Evolutionary conservation across 306 rosid genomes (phyloP).

Genomic region (Ziziphus jujuba): DNA sequence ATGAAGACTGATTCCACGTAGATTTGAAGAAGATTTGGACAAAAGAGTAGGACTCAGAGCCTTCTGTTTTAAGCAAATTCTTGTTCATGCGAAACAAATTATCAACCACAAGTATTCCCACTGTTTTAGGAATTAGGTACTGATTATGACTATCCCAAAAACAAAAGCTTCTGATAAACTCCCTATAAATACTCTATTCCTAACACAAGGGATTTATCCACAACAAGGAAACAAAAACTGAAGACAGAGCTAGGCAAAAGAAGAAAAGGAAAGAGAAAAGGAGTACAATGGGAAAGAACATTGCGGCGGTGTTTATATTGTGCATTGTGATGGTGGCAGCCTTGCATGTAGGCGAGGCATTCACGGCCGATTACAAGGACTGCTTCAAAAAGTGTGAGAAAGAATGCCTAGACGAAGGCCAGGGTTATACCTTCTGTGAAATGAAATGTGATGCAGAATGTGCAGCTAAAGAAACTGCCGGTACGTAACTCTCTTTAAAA

Average conservation of each 20-base stretch:
- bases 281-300: not conserved
- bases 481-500: not conserved
- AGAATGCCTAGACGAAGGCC: not conserved
- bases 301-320: conserved; percentile 15
- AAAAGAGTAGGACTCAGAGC: no score
- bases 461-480: not conserved
- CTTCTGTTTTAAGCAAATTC: not conserved
- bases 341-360: not conserved
- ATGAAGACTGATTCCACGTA: no score
- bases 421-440: conserved; percentile 4
- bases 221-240: not conserved
- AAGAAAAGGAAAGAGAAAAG: not conserved
- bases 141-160: not conserved
- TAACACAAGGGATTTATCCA: no score
- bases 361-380: not conserved
- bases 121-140: not conserved
- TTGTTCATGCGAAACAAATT: not conserved
- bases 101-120: not conserved
- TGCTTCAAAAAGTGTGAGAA: not conserved
- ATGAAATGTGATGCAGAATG: conserved; percentile 15
- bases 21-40: no score
- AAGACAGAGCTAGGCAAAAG: not conserved
- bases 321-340: conserved; percentile 22
- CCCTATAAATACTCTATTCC: not conserved
- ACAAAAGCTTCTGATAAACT: not conserved